Conservation (phyloP, 176 grass and related monocot genomes). For the Elymus sibiricus region DNA sequence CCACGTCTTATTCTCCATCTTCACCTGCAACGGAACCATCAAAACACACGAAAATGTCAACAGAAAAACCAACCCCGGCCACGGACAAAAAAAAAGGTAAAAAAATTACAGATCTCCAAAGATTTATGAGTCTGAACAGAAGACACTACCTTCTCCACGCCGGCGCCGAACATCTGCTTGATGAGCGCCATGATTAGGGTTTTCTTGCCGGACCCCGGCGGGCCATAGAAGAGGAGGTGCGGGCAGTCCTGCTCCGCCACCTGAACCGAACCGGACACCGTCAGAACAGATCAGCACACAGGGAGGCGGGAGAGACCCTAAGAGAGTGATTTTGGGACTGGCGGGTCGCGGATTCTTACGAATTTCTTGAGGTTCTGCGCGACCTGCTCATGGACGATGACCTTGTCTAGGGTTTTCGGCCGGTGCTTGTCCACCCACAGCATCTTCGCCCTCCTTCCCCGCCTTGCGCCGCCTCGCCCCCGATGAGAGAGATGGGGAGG, state of each 20-base stretch:
- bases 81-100: background rate
- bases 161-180: constrained; percentile 88
- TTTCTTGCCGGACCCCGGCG: constrained; percentile 91
- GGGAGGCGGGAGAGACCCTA: constrained; percentile 31
- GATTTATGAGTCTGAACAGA: background rate
- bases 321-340: background rate
- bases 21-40: constrained; percentile 54
- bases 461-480: background rate
- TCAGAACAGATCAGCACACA: background rate
- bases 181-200: constrained; percentile 96
- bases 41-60: constrained; percentile 6
- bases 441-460: constrained; percentile 44
- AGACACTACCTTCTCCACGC: constrained; percentile 58
- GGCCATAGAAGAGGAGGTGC: constrained; percentile 93
- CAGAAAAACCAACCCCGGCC: background rate
- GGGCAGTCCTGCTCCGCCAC: constrained; percentile 97
- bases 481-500: background rate
- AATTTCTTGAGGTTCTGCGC: constrained; percentile 83
- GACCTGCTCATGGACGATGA: constrained; percentile 81
- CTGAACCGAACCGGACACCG: constrained; percentile 6
- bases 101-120: background rate
- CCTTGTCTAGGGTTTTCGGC: constrained; percentile 83
- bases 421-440: constrained; percentile 99
- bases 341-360: constrained; percentile 31
- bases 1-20: constrained; percentile 97